Percentiles rank a stretch among this genome's conserved stretches.
phyloP scores from a whole-genome alignment of 495 filamentous ascomycete genomes.

The Rhizodiscina lignyota region DNA sequence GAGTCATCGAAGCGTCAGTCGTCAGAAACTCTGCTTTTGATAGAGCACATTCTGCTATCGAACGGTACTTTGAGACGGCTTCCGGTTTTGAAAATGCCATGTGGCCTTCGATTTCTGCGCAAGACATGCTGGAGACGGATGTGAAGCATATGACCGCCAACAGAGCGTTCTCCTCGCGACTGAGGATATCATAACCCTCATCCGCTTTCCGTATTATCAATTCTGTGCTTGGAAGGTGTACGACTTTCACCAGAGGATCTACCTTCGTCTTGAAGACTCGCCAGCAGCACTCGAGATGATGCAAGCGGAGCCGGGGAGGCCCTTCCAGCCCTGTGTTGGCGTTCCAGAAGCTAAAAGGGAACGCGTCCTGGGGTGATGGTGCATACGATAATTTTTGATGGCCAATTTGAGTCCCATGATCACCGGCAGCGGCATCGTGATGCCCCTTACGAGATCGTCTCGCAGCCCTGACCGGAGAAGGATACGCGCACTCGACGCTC shows the following conservation, averaged over 20 bases:
- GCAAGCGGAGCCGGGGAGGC: too few species aligned
- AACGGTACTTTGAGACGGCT: not conserved
- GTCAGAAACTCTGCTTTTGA: not conserved
- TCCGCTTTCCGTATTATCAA: not conserved
- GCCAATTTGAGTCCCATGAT: too few species aligned
- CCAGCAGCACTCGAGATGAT: too few species aligned
- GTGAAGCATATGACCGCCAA: not conserved
- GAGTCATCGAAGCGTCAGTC: not conserved
- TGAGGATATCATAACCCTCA: not conserved
- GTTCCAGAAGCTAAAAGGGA: too few species aligned
- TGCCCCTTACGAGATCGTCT: too few species aligned
- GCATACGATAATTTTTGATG: too few species aligned
- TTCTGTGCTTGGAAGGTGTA: not conserved
- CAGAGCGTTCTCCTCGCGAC: not conserved
- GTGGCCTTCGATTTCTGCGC: not conserved
- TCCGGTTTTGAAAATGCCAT: not conserved
- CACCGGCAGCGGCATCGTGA: too few species aligned
- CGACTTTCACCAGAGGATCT: not conserved
- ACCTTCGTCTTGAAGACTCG: too few species aligned
- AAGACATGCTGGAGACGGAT: not conserved
- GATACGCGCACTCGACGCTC: not conserved
- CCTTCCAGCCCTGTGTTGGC: too few species aligned
- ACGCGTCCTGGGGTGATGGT: too few species aligned
- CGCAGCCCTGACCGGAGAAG: not conserved
- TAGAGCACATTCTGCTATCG: not conserved